Base-by-base conservation (phyloP, 2,329 filamentous ascomycete genomes). In the Trichoderma polysporum region DNA sequence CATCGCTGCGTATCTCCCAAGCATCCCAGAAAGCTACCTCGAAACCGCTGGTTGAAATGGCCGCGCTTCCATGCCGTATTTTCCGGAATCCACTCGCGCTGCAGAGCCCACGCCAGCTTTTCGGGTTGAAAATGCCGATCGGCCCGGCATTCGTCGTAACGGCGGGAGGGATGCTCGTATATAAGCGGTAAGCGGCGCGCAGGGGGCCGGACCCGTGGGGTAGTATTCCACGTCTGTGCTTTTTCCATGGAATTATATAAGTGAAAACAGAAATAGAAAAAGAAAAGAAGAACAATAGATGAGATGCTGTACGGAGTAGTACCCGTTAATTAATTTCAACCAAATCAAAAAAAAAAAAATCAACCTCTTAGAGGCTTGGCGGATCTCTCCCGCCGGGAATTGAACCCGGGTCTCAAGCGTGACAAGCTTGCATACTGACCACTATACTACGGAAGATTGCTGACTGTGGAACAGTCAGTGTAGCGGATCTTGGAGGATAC, bases 391-490 rank as follows among this genome's bases (percentile, higher is more conserved):
- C 69, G 69, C 69, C 69, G 69, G 69, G 69, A 70, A 70, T 70
- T 70, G 69, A 70, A 70, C 69, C 69, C 69, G 68, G 69, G 69
- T 70, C 69, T 70, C 69, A 69, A 70, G 69, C 69, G 69, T 70
- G 69, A 70, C 68, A 70, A 70, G 69, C 69, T 70, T 68, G 69
- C 68, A 69, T 70, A 69, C 69, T 70, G 69, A 70, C 69, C 69
- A 69, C 69, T 70, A 70, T 70, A 70, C 69, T 70, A 70, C 69
- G 69, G 69, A 70, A 66, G 66, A 70, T 67, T 52, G 25, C 59
- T 61, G 49, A 33, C 62, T 60, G 56, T 68, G 27, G 31, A n/a
- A 47, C 62, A 59, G 56, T 54, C 57, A 66, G 47, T 62, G 66
- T 68, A 68, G 66, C 47, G 66, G 66, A 67, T 61, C 64, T 47